Evolutionary conservation across 441 rosid species (phyloP), one percentile per base, ranked within the genome.

Genomic region (Bruguiera hainesii): DNA sequence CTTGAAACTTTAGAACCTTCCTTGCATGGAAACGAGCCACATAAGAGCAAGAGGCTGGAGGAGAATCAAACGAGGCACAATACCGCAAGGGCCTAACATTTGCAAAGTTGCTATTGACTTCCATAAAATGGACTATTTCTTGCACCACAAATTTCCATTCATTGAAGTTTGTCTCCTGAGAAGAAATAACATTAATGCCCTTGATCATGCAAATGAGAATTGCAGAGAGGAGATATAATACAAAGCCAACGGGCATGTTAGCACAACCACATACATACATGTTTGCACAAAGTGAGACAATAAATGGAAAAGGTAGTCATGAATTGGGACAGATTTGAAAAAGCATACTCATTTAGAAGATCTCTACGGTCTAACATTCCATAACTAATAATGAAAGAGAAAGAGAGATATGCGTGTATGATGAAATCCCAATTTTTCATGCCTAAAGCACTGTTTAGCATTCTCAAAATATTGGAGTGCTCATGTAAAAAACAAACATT

Each of bases 111-210:
- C 82, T 64, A 68, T 80, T 86, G 57, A 82, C 82, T 63, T 85
- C 78, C 35, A 76, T 81, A 79, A 94, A 94, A 63, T 80, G 87
- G 35, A 72, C 71, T 76, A 94, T 91, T 78, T 94, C 98, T 80
- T 88, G 89, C 63, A 87, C 87, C 77, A 94, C 97, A 61, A 85
- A 71, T 76, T 84, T 91, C 98, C 99, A 94, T 70, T 94, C 96
- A 83, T 85, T 89, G 69, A 89, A 94, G 73, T 84, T 85, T 20
- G 94, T 87, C 79, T 87, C 97, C 98, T 91, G 82, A 42, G 33
- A 79, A 73, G 65, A 68, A 49, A 53, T 4, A 71, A 63, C 15
- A 29, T 15, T 68, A 35, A 55, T 46, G 52, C 16, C 70, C 55
- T 37, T 67, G 21, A 49, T 73, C 66, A 66, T 20, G 21, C 31